Conservation (phyloP, 164 flowering plant species). For the Dillenia turbinata region DNA sequence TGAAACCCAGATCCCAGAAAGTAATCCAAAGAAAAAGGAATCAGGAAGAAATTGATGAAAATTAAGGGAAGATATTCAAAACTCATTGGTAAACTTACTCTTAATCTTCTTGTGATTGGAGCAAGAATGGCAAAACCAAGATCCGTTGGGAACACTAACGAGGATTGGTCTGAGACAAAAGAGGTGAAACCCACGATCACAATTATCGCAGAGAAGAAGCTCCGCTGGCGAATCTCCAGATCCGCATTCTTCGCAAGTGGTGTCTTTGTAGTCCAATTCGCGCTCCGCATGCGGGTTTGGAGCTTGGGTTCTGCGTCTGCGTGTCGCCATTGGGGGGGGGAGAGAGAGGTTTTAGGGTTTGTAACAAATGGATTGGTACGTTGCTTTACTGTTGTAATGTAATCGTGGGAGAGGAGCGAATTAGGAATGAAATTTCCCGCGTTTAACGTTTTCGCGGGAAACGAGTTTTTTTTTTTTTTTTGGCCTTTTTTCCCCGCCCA, state of each 20-base stretch:
- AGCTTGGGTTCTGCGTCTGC: slow-evolving; percentile 37
- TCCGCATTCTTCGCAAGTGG: slow-evolving; percentile 69
- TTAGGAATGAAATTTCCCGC: too few relatives aligned
- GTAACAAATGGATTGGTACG: too few relatives aligned
- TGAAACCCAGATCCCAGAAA: too few relatives aligned
- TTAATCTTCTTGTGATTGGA: slow-evolving; percentile 31
- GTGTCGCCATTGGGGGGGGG: neutral
- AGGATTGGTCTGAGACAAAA: slow-evolving; percentile 80
- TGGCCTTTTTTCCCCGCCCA: too few relatives aligned
- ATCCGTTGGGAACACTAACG: slow-evolving; percentile 64
- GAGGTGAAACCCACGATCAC: slow-evolving; percentile 73
- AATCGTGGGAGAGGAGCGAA: too few relatives aligned
- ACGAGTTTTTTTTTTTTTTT: too few relatives aligned
- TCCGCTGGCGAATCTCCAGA: slow-evolving; percentile 54
- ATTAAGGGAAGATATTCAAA: neutral
- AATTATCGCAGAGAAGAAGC: slow-evolving; percentile 85
- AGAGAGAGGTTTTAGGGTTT: neutral
- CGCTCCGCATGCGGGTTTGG: slow-evolving; percentile 28
- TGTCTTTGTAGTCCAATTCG: slow-evolving; percentile 25
- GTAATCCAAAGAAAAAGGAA: too few relatives aligned
- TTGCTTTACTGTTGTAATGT: too few relatives aligned
- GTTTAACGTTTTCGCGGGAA: too few relatives aligned
- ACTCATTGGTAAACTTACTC: slow-evolving; percentile 27
- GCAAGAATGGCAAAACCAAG: slow-evolving; percentile 83
- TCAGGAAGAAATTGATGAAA: too few relatives aligned